phyloP scores from a whole-genome alignment of 805 yeast species.

The Candida hungchunana region DNA sequence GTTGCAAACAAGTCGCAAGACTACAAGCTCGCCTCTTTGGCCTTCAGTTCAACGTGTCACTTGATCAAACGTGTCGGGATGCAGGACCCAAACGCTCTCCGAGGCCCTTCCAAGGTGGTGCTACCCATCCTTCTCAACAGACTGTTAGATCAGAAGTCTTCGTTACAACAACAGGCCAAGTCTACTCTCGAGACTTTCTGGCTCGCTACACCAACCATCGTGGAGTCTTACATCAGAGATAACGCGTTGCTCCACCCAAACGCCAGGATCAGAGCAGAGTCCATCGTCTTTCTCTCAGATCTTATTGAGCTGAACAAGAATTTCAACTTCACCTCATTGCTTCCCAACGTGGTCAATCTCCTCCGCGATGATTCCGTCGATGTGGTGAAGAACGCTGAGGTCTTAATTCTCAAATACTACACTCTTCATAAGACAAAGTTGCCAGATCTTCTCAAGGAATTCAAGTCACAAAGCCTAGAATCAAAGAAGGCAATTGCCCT shows the following conservation, averaged over 20 bases:
- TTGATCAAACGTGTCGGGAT: constrained; percentile 53
- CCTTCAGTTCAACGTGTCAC: constrained; percentile 52
- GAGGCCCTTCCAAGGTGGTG: constrained; percentile 38
- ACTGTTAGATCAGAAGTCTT: constrained; percentile 38
- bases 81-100: constrained; percentile 46
- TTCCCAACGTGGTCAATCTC: constrained; percentile 26
- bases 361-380: constrained; percentile 25
- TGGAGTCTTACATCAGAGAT: constrained; percentile 41
- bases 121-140: constrained; percentile 49
- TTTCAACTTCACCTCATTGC: constrained; percentile 28
- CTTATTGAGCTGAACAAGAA: constrained; percentile 34
- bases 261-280: constrained; percentile 36
- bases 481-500: constrained; percentile 15
- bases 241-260: constrained; percentile 39
- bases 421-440: constrained; percentile 18
- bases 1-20: constrained; percentile 39
- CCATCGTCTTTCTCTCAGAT: constrained; percentile 41
- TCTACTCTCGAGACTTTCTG: constrained; percentile 51
- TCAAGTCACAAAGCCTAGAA: constrained; percentile 23
- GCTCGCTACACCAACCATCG: constrained; percentile 46
- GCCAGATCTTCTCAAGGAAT: constrained; percentile 17
- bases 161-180: constrained; percentile 40
- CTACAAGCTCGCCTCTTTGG: constrained; percentile 34
- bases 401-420: constrained; percentile 23
- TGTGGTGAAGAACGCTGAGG: constrained; percentile 25